Conservation (phyloP, 371 early-diverging fungal species). For the Funneliformis caledonium region DNA sequence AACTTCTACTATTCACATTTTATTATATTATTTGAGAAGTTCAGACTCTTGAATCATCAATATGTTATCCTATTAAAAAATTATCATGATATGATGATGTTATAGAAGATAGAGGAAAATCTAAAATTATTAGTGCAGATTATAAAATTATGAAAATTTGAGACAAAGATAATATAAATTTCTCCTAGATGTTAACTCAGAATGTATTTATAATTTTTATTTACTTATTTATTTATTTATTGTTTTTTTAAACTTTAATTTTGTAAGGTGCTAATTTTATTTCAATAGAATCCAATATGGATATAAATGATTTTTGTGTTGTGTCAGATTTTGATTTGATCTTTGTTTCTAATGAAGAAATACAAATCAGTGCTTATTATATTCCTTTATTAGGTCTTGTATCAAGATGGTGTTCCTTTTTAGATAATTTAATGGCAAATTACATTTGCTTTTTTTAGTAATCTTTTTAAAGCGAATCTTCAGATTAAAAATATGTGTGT, state of each 20-base stretch:
- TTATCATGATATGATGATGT: slow-evolving; percentile 80
- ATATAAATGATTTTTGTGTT: slow-evolving; percentile 93
- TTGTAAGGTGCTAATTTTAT: slow-evolving; percentile 80
- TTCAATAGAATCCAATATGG: slow-evolving; percentile 86
- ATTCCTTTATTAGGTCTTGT: slow-evolving; percentile 94
- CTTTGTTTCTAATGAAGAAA: slow-evolving; percentile 94
- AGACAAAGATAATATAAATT: slow-evolving; percentile 68
- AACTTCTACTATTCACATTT: slow-evolving; percentile 87
- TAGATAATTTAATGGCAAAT: slow-evolving; percentile 88
- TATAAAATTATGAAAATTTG: slow-evolving; percentile 92
- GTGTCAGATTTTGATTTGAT: slow-evolving; percentile 88
- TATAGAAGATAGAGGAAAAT: slow-evolving; percentile 52
- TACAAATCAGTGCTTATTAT: slow-evolving; percentile 93
- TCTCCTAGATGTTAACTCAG: not conserved
- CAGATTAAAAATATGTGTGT: too few relatives aligned
- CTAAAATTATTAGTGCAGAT: slow-evolving; percentile 89
- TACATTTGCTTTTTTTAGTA: not conserved
- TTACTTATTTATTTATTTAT: not conserved
- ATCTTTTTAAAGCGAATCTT: not conserved
- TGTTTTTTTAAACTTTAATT: not conserved
- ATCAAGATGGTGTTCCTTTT: slow-evolving; percentile 94
- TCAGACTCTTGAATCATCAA: slow-evolving; percentile 88
- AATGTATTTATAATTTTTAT: not conserved
- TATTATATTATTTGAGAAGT: slow-evolving; percentile 94
- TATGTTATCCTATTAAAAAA: slow-evolving; percentile 94